Evolutionary conservation across 805 yeast genomes (phyloP).

Genomic region (Barnettozyma californica): DNA sequence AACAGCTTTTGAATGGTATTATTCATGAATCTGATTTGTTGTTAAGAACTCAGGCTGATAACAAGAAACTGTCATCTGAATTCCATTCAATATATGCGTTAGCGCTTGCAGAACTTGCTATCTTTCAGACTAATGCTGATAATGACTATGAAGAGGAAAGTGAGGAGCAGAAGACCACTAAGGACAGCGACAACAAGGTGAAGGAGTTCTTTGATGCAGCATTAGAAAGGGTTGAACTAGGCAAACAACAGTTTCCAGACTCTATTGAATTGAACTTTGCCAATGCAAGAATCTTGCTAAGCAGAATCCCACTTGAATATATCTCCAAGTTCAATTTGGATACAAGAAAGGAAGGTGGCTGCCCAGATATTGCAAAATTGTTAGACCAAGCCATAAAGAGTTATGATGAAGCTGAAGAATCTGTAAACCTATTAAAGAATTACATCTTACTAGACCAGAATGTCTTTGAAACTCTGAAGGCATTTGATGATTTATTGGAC

Average conservation of each 20-base stretch:
- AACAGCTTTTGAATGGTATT: slow-evolving; percentile 69
- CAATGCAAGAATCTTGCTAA: slow-evolving; percentile 48
- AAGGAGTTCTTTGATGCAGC: slow-evolving; percentile 64
- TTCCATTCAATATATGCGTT: slow-evolving; percentile 74
- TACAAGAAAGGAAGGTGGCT: slow-evolving; percentile 26
- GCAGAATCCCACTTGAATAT: slow-evolving; percentile 53
- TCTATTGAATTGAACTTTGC: slow-evolving; percentile 46
- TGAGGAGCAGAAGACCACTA: not conserved
- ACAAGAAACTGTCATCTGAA: slow-evolving; percentile 35
- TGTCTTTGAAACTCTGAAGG: slow-evolving; percentile 47
- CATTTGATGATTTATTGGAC: slow-evolving; percentile 64
- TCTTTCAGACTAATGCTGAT: slow-evolving; percentile 45
- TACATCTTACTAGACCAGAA: slow-evolving; percentile 35
- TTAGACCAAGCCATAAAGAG: slow-evolving; percentile 42
- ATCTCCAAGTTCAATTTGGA: slow-evolving; percentile 45
- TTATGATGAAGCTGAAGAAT: slow-evolving; percentile 40
- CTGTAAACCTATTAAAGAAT: slow-evolving; percentile 19
- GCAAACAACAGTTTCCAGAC: slow-evolving; percentile 45
- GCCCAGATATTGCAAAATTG: slow-evolving; percentile 31
- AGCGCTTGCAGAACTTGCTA: slow-evolving; percentile 60
- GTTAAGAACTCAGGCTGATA: slow-evolving; percentile 37
- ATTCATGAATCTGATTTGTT: slow-evolving; percentile 90
- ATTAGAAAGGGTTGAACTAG: slow-evolving; percentile 59
- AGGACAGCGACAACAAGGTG: slow-evolving; percentile 26
- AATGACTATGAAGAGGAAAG: slow-evolving; percentile 17